Evolutionary conservation across 2,329 filamentous ascomycete species (phyloP), one percentile per base, ranked within the genome.

Genomic region (Xylariaceae sp.): DNA sequence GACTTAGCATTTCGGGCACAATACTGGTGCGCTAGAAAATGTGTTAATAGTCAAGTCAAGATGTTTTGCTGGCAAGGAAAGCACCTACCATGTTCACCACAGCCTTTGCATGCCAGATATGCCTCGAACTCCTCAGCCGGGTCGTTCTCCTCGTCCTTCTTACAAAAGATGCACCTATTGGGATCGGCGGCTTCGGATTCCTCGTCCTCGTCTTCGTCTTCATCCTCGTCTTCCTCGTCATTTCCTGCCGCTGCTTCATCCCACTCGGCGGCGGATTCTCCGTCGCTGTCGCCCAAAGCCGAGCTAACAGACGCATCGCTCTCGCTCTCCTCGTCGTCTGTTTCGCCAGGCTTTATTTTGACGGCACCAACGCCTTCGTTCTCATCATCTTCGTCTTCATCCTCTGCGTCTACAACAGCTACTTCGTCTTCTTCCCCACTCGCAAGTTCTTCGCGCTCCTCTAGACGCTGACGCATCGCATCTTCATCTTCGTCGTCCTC

Each of bases 81-180:
- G 15, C 47, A 75, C 84, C 61, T 68, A 94, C 88, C 80, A 60
- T 87, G 83, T 54, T 90, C 83, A 45, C 80, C 80, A 60, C 90
- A 96, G 43, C 77, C 70, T 39, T 67, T 68, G 59, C 90, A 95
- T 33, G 79, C 66, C 39, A 95, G 66, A 56, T 82, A 87, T 38
- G 80, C 69, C 57, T 92, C 87, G 50, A 81, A 92, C 44, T 89
- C 84, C 45, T 85, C 83, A 69, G 19, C 64, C 65, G 39, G 69
- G 32, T 63, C 56, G 27, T 58, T 51, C 19, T 58, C 56, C 14
- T 62, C 59, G 26, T 61, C 60, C 15, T 63, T 56, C 33, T 49
- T 45, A 32, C 47, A 50, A 35, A 48, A 50, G 15, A 49, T 44
- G 38, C 45, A 48, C 19, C 36, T 42, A 15, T 46, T 46, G 13